A percentile compares a stretch with the other conserved stretches of the same genome.
These are phyloP conservation scores for Aspergillus sclerotioniger DNA, from an alignment of 495 filamentous ascomycete species.

Conservation along the genomic window DNA sequence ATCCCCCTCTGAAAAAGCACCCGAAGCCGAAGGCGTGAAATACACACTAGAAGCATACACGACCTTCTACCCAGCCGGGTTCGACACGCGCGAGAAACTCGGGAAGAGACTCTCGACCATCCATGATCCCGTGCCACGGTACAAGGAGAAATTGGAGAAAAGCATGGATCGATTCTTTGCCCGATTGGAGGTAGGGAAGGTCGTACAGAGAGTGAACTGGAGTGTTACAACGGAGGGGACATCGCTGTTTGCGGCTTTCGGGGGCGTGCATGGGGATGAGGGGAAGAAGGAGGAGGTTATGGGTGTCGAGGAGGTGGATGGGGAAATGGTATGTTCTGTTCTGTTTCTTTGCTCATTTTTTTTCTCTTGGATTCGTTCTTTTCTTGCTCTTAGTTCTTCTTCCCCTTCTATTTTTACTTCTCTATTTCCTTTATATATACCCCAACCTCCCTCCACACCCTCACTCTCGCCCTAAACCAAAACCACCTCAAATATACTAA, in stretches of 20 bases:
- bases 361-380: not conserved
- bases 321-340: conserved; percentile 41
- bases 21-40: conserved; percentile 12
- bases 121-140: conserved; percentile 68
- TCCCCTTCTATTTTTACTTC: conserved; percentile 1
- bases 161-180: conserved; percentile 79
- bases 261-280: conserved; percentile 36
- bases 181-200: conserved; percentile 36
- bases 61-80: conserved; percentile 72
- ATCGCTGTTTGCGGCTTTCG: conserved; percentile 53
- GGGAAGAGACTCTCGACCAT: conserved; percentile 61
- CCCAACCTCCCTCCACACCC: not conserved
- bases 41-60: conserved; percentile 68
- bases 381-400: not conserved
- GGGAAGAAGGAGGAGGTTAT: conserved; percentile 40
- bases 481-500: conserved; percentile 3
- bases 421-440: not conserved
- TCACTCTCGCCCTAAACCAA: not conserved
- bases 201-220: conserved; percentile 57
- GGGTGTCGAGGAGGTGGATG: conserved; percentile 41
- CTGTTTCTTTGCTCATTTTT: conserved; percentile 3
- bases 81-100: conserved; percentile 64
- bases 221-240: conserved; percentile 54
- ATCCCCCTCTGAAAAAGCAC: not conserved
- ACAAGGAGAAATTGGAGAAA: conserved; percentile 64